phyloP scores from a whole-genome alignment of 345 rosid species.

The Brassica nigra region DNA sequence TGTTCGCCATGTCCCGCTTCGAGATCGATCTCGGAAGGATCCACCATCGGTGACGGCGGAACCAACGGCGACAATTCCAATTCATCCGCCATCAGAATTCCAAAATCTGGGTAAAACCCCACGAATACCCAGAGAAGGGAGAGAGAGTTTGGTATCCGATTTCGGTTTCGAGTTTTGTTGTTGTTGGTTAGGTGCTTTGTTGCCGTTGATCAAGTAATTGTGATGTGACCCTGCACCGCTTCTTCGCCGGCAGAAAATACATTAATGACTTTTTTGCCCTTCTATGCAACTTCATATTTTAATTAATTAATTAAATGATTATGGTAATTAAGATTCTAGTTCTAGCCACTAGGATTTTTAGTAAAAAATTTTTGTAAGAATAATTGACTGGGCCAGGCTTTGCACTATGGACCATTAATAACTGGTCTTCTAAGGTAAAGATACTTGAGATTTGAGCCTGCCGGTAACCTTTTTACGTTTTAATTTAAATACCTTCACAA shows the following conservation, averaged over 20 bases:
- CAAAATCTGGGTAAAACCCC: conserved; percentile 24
- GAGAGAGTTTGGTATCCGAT: conserved; percentile 11
- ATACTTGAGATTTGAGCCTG: conserved; percentile 30
- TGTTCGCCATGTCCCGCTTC: conserved; percentile 97
- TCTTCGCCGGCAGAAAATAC: conserved; percentile 28
- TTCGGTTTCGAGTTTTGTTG: background rate
- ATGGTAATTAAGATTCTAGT: background rate
- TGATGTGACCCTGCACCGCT: conserved; percentile 37
- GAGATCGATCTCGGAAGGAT: conserved; percentile 89
- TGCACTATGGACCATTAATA: conserved; percentile 49
- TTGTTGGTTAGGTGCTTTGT: conserved; percentile 6
- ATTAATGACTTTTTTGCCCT: conserved; percentile 12
- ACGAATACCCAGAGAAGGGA: conserved; percentile 14
- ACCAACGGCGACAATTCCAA: conserved; percentile 73
- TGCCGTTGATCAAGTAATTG: conserved; percentile 32
- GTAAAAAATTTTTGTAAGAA: background rate
- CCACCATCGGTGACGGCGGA: conserved; percentile 71
- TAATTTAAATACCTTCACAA: background rate
- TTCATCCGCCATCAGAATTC: conserved; percentile 56
- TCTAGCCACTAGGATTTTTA: background rate
- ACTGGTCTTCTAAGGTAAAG: background rate
- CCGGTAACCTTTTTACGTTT: conserved; percentile 8
- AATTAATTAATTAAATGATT: too few relatives aligned
- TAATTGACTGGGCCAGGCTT: background rate
- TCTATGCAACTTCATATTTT: background rate